These are phyloP conservation scores for Pythium phragmiticola DNA, from an alignment of 352 stramenopile genomes.

Conservation along the genomic window DNA sequence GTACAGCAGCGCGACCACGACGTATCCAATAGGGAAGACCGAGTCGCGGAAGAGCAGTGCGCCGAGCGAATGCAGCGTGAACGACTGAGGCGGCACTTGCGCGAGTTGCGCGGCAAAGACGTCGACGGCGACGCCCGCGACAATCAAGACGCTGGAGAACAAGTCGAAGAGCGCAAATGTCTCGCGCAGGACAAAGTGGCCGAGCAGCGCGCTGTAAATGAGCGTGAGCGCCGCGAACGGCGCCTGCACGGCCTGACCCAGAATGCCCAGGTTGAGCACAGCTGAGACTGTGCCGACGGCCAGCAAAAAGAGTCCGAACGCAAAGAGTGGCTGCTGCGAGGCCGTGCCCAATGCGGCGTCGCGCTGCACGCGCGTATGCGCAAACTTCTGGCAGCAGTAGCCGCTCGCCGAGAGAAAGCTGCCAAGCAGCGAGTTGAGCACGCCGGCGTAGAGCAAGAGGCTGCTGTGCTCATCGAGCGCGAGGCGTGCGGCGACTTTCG, in stretches of 20 bases:
- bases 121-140: conserved; percentile 58
- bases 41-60: conserved; percentile 54
- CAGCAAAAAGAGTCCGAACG: conserved; percentile 56
- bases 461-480: conserved; percentile 19
- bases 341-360: conserved; percentile 51
- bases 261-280: conserved; percentile 68
- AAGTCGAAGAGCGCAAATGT: conserved; percentile 48
- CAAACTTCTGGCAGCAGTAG: conserved; percentile 81
- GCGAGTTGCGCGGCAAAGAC: conserved; percentile 57
- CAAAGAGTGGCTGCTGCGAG: conserved; percentile 61
- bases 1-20: conserved; percentile 46
- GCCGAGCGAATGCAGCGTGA: conserved; percentile 54
- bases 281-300: conserved; percentile 67
- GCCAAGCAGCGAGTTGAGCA: conserved; percentile 73
- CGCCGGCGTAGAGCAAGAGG: conserved; percentile 60
- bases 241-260: conserved; percentile 73
- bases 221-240: conserved; percentile 79
- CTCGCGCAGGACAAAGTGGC: conserved; percentile 62
- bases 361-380: conserved; percentile 54
- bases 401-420: conserved; percentile 76
- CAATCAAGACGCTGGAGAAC: conserved; percentile 60
- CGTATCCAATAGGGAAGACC: conserved; percentile 54
- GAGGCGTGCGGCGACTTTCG: conserved; percentile 25
- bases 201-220: conserved; percentile 75
- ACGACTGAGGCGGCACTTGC: conserved; percentile 42